Evolutionary conservation across 805 yeast species (phyloP), one percentile per base, ranked within the genome.

Genomic region (Torulaspora indica): DNA sequence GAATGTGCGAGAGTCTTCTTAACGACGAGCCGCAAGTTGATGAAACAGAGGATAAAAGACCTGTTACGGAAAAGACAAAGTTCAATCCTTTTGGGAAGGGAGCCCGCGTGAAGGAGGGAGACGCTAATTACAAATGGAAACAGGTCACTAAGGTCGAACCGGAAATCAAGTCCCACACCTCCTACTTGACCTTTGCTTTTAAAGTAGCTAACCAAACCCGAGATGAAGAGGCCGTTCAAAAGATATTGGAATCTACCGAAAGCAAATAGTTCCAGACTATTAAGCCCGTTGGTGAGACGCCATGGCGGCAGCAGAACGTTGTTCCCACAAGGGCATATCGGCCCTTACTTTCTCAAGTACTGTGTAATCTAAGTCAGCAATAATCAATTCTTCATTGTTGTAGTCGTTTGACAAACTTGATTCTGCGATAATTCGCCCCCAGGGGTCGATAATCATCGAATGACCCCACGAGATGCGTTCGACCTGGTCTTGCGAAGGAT

Each of bases 71-170:
- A 43, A 68, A 60, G 63, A 69, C 69, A 43, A 85, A 85, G 17
- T 90, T 73, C 65, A 90, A 91, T 62, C 97, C 98, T 4, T 93
- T 93, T 71, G 98, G 98, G 2, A 84, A 80, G 60, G 97, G 98
- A 10, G 67, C 74, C 50, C 76, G 96, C 52, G 76, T 93, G 31
- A 76, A 74, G 55, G 97, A 91, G 67, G 98, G 99, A 43, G 97
- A 91, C 58, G 77, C 72, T 4, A 75, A 74, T 2, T 93, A 72
- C 61, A 67, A 77, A 23, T 93, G 99, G 99, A 70, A 73, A 45
- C 75, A 86, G 53, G 93, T 90, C n/a, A 79, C 95, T 13, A 82
- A 80, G 61, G 72, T 81, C 7, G 98, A 91, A 62, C 57, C 81
- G 3, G 98, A 93, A 60, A 73, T 91, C 55, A 91, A 91, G 68